Evolutionary conservation across 495 filamentous ascomycete species (phyloP).

Genomic region (Friedmanniomyces endolithicus): DNA sequence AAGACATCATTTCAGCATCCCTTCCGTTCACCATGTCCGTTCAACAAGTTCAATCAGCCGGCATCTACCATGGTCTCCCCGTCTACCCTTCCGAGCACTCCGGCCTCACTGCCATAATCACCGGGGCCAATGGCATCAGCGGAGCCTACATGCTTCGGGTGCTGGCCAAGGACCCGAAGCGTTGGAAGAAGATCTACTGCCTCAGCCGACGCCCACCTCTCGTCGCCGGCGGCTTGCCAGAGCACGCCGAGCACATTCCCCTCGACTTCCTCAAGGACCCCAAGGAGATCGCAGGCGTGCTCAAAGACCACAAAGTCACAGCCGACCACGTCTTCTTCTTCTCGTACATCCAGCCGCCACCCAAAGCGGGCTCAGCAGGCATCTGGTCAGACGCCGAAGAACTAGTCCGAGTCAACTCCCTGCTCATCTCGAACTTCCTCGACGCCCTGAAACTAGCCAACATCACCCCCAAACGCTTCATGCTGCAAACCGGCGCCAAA

Average conservation of each 20-base stretch:
- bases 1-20: background rate
- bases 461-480: conserved; percentile 36
- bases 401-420: conserved; percentile 31
- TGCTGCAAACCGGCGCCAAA: conserved; percentile 34
- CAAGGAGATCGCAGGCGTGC: conserved; percentile 30
- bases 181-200: conserved; percentile 43
- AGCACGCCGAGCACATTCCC: conserved; percentile 35
- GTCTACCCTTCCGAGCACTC: conserved; percentile 29
- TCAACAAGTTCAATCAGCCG: conserved; percentile 16
- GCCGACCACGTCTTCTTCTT: conserved; percentile 46
- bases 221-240: conserved; percentile 24
- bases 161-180: conserved; percentile 28
- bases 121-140: conserved; percentile 35
- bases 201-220: conserved; percentile 20
- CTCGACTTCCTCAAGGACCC: conserved; percentile 33
- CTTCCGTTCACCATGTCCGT: background rate
- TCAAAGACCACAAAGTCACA: conserved; percentile 29
- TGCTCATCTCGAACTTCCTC: conserved; percentile 38
- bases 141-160: conserved; percentile 36
- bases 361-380: conserved; percentile 31
- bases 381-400: conserved; percentile 27
- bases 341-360: conserved; percentile 41
- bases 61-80: conserved; percentile 39
- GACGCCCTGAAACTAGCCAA: conserved; percentile 30
- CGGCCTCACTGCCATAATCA: conserved; percentile 40